A percentile compares a stretch with the other conserved stretches of the same genome.
Conservation (phyloP, 805 yeast genomes). For the Schizosaccharomyces japonicus region DNA sequence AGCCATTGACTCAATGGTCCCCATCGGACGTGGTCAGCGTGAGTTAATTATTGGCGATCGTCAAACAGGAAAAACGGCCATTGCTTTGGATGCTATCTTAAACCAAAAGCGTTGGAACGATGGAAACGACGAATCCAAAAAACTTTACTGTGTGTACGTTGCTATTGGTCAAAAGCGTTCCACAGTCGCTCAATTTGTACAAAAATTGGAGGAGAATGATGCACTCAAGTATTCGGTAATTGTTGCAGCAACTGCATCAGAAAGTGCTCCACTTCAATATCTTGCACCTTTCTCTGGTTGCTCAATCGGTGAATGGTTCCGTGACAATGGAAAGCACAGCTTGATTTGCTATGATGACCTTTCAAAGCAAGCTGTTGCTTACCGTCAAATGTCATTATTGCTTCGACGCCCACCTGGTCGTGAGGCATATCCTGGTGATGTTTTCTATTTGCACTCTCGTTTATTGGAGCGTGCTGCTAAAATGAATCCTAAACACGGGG, state of each 20-base stretch:
- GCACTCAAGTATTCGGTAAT: slow-evolving; percentile 93
- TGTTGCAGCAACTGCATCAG: slow-evolving; percentile 99
- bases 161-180: slow-evolving; percentile 99
- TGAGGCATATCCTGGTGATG: slow-evolving; percentile 95
- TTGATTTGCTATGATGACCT: slow-evolving; percentile 91
- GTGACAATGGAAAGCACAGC: slow-evolving; percentile 97
- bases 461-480: slow-evolving; percentile 92
- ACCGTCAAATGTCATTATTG: slow-evolving; percentile 95
- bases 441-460: slow-evolving; percentile 86
- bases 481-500: slow-evolving; percentile 73
- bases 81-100: slow-evolving; percentile 91
- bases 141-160: slow-evolving; percentile 98
- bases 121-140: slow-evolving; percentile 86
- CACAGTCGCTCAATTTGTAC: slow-evolving; percentile 97
- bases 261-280: slow-evolving; percentile 99
- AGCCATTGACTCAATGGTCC: slow-evolving; percentile 96
- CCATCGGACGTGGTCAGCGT: slow-evolving; percentile 99
- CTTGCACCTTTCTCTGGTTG: slow-evolving; percentile 99
- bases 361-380: slow-evolving; percentile 98
- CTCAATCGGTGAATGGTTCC: slow-evolving; percentile 99
- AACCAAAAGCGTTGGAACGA: slow-evolving; percentile 98
- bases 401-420: slow-evolving; percentile 95
- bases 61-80: slow-evolving; percentile 99
- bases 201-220: slow-evolving; percentile 93
- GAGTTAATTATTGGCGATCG: slow-evolving; percentile 99